Evolutionary conservation across 1,139 yeast species (phyloP).

Genomic region (Nadsonia starkeyi-henricii): DNA sequence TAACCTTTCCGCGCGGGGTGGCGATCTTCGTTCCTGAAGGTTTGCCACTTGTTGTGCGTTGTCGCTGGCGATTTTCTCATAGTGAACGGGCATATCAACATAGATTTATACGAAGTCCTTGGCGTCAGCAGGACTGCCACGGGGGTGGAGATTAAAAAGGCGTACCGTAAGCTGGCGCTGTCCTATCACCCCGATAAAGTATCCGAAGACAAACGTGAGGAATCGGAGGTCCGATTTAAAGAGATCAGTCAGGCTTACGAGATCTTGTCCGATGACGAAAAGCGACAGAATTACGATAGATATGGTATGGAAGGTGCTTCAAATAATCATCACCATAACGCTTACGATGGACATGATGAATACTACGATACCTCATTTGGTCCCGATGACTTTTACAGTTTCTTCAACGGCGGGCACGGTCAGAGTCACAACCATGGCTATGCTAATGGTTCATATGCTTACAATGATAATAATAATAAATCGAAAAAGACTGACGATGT

Average conservation of each 20-base stretch:
- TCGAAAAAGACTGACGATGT: conserved; percentile 49
- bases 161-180: conserved; percentile 63
- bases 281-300: conserved; percentile 42
- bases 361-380: conserved; percentile 27
- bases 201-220: conserved; percentile 43
- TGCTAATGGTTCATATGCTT: conserved; percentile 8
- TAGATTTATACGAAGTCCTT: conserved; percentile 48
- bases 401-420: conserved; percentile 30
- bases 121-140: conserved; percentile 55
- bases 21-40: no score
- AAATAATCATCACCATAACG: conserved; percentile 17
- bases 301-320: conserved; percentile 29
- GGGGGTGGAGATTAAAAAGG: conserved; percentile 53
- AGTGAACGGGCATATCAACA: conserved; percentile 5
- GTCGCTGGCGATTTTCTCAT: no score
- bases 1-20: no score
- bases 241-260: conserved; percentile 71
- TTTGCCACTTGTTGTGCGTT: background rate
- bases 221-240: conserved; percentile 60
- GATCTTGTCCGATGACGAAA: conserved; percentile 44
- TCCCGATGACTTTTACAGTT: conserved; percentile 60
- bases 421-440: conserved; percentile 12
- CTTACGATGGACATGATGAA: conserved; percentile 8
- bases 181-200: conserved; percentile 74
- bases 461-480: conserved; percentile 6